A percentile compares a stretch with the other conserved stretches of the same genome.
Evolutionary conservation across 805 yeast genomes (phyloP).

Genomic region (Wickerhamiella allomyrinae): DNA sequence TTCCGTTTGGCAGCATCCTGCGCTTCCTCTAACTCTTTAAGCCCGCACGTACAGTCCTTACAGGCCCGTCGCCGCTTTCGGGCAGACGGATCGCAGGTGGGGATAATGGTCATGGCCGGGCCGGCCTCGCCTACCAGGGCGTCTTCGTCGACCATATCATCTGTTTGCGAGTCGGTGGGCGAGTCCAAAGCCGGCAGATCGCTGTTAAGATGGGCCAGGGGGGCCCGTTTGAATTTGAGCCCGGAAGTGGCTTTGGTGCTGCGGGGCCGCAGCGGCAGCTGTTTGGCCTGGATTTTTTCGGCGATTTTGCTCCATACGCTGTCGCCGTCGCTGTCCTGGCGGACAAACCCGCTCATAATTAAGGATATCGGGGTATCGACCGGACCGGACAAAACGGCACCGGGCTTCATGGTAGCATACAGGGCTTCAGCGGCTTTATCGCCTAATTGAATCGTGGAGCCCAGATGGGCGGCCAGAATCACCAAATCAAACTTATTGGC

Average conservation of each 20-base stretch:
- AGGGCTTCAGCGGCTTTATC: slow-evolving; percentile 20
- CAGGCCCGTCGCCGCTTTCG: slow-evolving; percentile 79
- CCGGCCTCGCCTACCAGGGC: slow-evolving; percentile 32
- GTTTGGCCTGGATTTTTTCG: slow-evolving; percentile 5
- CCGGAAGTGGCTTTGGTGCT: not conserved
- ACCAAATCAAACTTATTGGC: slow-evolving; percentile 18
- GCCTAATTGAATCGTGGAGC: slow-evolving; percentile 7
- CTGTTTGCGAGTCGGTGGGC: slow-evolving; percentile 29
- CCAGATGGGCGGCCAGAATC: slow-evolving; percentile 17
- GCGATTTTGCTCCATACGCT: slow-evolving; percentile 13
- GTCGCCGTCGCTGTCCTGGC: slow-evolving; percentile 16
- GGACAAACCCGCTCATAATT: slow-evolving; percentile 27
- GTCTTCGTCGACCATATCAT: slow-evolving; percentile 43
- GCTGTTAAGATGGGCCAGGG: slow-evolving; percentile 28
- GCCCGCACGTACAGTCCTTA: slow-evolving; percentile 95
- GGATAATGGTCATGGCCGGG: slow-evolving; percentile 39
- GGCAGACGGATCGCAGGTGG: slow-evolving; percentile 37
- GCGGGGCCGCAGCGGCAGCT: slow-evolving; percentile 2
- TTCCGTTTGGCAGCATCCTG: slow-evolving; percentile 32
- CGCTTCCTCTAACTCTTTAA: slow-evolving; percentile 63
- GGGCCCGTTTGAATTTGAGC: slow-evolving; percentile 24
- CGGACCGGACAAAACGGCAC: slow-evolving; percentile 23
- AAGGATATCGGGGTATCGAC: slow-evolving; percentile 20
- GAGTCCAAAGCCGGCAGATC: slow-evolving; percentile 31
- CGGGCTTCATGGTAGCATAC: slow-evolving; percentile 19